phyloP scores from a whole-genome alignment of 2,329 filamentous ascomycete species.

The Fusarium lateritium region DNA sequence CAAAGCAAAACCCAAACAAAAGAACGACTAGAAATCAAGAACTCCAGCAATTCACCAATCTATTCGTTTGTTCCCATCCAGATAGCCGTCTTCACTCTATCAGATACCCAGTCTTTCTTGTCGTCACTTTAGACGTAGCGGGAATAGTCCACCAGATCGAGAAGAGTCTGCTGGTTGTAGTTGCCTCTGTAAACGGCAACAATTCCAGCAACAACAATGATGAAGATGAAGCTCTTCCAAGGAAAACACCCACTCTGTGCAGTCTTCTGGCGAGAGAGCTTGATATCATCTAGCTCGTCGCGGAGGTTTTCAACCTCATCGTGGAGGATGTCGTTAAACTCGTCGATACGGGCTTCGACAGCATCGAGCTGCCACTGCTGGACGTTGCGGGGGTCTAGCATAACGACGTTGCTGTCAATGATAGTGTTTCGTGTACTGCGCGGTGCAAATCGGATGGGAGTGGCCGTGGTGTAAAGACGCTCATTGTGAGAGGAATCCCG shows the following conservation, averaged over 20 bases:
- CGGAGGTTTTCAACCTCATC: not conserved
- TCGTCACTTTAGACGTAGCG: not conserved
- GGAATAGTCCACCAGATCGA: not conserved
- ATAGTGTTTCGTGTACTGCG: not conserved
- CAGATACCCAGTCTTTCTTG: not conserved
- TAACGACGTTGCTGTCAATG: not conserved
- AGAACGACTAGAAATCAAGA: not conserved
- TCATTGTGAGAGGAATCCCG: not conserved
- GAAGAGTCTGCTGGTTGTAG: not conserved
- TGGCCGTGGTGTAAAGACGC: conserved; percentile 1
- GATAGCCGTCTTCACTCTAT: not conserved
- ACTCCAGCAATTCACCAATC: not conserved
- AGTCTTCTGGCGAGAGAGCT: not conserved
- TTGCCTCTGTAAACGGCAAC: not conserved
- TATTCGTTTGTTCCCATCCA: not conserved
- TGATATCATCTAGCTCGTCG: not conserved
- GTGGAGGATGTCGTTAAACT: not conserved
- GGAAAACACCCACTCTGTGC: not conserved
- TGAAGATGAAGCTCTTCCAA: not conserved
- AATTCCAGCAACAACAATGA: not conserved
- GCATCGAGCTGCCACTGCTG: conserved; percentile 17
- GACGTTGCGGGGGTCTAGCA: not conserved
- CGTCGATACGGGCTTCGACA: not conserved
- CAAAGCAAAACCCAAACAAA: not conserved
- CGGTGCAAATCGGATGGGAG: not conserved